Base-by-base conservation (phyloP, 805 yeast genomes). In the Candida ipomoeae region DNA sequence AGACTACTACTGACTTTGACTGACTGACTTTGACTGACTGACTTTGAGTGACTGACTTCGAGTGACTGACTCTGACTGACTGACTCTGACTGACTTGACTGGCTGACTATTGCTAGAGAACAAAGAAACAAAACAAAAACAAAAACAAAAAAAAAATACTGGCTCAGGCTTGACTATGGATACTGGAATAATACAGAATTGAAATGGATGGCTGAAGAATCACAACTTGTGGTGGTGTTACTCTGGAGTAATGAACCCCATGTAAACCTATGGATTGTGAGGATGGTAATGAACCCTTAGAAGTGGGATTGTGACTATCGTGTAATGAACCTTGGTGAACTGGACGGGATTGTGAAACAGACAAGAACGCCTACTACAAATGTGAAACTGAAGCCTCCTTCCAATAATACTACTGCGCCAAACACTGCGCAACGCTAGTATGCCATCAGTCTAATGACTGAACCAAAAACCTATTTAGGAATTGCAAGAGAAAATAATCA, bases 291-390 rank as follows among this genome's bases (percentile, higher is more conserved):
- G 35, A 40, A 40, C 44, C 44, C 44, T 40, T 40, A 40, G 35
- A 40, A 29, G 44, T 40, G 44, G 44, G 44, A 40, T 39, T 39
- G 31, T 23, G n/a, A n/a, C 21, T 33, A 29, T 29, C 42, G 23
- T 17, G 42, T 26, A 39, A 39, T 39, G 41, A 39, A 39, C 42
- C 42, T 26, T 39, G 33, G 42, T 26, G 18, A 26, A 13, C 17
- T 6, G 17, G 37, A 34, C 17, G 17, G 37, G 18, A 34, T 15
- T 15, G 17, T 34, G 37, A 32, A 32, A 18, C 20, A 18, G 20
- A 18, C 20, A 18, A 3, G 3, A 18, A 18, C 20, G 3, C 20
- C 20, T 18, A 18, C 20, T 18, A 18, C 20, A 18, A 18, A 18
- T 18, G 20, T 18, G 20, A 18, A 18, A 2, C 20, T 18, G 20